phyloP scores from a whole-genome alignment of 148 eudicot species.

The Cornus kousa region DNA sequence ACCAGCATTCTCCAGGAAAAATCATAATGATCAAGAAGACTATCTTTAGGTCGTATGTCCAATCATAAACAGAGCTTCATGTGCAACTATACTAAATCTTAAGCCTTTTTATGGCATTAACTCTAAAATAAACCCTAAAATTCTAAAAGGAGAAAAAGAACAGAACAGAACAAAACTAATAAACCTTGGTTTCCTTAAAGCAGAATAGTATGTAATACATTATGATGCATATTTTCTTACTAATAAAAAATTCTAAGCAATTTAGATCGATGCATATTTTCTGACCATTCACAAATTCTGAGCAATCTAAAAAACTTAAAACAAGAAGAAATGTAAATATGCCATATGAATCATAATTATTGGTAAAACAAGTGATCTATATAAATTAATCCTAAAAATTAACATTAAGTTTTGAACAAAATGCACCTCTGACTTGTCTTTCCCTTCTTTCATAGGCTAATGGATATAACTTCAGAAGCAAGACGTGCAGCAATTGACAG shows the following conservation, averaged over 20 bases:
- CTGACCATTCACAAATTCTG: too few species aligned
- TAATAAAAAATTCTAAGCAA: not conserved
- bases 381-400: too few species aligned
- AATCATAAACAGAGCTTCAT: too few species aligned
- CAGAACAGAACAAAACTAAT: not conserved
- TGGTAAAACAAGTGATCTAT: not conserved
- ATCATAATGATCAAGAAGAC: too few species aligned
- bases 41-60: too few species aligned
- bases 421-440: conserved; percentile 46
- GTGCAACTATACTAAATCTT: too few species aligned
- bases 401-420: too few species aligned
- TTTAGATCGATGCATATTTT: too few species aligned
- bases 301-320: too few species aligned
- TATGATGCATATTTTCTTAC: not conserved
- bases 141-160: not conserved
- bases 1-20: too few species aligned
- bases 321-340: not conserved
- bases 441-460: conserved; percentile 50
- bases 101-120: too few species aligned
- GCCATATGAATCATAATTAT: not conserved
- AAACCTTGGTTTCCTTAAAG: not conserved
- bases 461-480: conserved; percentile 68
- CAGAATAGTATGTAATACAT: not conserved
- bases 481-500: conserved; percentile 54
- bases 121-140: not conserved